Conservation (phyloP, 257 asterid genomes). For the Coffea canephora region DNA sequence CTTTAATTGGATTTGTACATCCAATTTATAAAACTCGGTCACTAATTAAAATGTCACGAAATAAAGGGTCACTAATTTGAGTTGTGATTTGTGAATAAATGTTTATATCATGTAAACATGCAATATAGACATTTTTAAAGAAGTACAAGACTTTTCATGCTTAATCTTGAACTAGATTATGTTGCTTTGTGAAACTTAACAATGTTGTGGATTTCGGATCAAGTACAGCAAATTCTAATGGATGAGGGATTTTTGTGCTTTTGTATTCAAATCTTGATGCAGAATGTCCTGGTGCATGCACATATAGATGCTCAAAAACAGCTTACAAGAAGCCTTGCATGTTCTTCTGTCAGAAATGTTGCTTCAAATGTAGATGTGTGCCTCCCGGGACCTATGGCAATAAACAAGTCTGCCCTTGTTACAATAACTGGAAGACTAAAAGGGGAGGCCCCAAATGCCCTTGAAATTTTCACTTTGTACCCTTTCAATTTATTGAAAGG, state of each 20-base stretch:
- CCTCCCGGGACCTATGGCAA: constrained; percentile 35
- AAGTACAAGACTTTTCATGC: background rate
- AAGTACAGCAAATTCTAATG: background rate
- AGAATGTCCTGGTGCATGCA: constrained; percentile 48
- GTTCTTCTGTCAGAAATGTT: constrained; percentile 53
- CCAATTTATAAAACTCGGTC: too few species aligned
- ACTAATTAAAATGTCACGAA: too few species aligned
- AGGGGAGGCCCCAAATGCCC: constrained; percentile 34
- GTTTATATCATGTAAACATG: too few species aligned
- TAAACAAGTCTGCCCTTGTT: constrained; percentile 33
- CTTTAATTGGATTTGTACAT: too few species aligned
- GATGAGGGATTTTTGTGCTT: background rate
- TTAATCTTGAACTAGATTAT: background rate
- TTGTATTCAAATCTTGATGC: background rate
- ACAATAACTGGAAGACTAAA: constrained; percentile 34
- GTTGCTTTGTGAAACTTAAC: background rate
- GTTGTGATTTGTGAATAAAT: too few species aligned
- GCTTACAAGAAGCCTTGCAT: constrained; percentile 45
- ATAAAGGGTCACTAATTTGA: too few species aligned
- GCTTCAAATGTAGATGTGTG: constrained; percentile 44
- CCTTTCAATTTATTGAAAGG: background rate
- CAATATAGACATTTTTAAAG: background rate
- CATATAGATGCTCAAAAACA: constrained; percentile 26
- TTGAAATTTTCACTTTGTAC: background rate
- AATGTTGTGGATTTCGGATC: background rate